Conservation (phyloP, 495 filamentous ascomycete species). For the Jackrogersella multiformis region DNA sequence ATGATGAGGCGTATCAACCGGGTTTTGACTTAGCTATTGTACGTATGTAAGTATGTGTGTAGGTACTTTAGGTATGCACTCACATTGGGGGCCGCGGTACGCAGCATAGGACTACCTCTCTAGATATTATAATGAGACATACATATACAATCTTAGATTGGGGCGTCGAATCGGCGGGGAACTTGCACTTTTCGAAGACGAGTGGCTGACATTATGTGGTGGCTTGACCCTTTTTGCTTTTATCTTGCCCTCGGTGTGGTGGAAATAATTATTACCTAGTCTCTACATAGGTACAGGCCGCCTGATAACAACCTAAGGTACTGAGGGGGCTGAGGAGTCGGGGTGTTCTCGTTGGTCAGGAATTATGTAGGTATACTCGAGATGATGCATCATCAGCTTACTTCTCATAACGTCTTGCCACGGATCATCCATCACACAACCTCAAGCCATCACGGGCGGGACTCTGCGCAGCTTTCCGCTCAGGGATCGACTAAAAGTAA, state of each 20-base stretch:
- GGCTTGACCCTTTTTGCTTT: slow-evolving; percentile 36
- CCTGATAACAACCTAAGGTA: background rate
- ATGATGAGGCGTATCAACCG: background rate
- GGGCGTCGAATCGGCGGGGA: slow-evolving; percentile 19
- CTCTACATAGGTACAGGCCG: background rate
- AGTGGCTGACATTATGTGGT: slow-evolving; percentile 24
- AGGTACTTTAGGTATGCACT: too few species aligned
- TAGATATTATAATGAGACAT: background rate
- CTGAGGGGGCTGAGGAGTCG: slow-evolving; percentile 13
- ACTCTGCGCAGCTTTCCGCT: slow-evolving; percentile 22
- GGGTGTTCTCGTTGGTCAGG: slow-evolving; percentile 9
- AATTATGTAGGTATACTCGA: slow-evolving; percentile 9
- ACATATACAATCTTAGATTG: background rate
- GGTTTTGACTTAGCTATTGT: background rate
- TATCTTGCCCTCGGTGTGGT: slow-evolving; percentile 22
- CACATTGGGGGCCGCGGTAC: slow-evolving; percentile 11
- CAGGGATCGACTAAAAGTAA: slow-evolving; percentile 25
- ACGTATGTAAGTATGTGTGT: slow-evolving; percentile 16
- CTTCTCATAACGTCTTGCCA: slow-evolving; percentile 34
- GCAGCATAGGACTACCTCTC: slow-evolving; percentile 8
- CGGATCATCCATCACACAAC: slow-evolving; percentile 28
- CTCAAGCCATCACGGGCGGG: slow-evolving; percentile 13
- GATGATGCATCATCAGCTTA: slow-evolving; percentile 31
- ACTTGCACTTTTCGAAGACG: slow-evolving; percentile 2
- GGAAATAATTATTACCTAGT: background rate